phyloP scores from a whole-genome alignment of 805 yeast species.

The Candida khao-thaluensis region DNA sequence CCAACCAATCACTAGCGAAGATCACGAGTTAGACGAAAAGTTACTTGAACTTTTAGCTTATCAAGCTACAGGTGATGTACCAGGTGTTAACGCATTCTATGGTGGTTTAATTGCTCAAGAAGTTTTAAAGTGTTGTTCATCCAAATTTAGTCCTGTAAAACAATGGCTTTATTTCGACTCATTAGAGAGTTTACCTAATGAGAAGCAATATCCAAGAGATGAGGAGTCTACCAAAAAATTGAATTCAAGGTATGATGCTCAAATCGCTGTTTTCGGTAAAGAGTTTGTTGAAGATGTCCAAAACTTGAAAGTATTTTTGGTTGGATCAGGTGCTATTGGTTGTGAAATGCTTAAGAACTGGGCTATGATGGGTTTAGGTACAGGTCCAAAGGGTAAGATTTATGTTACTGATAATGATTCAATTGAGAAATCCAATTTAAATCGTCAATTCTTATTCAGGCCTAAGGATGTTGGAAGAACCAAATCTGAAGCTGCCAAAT shows the following conservation, averaged over 20 bases:
- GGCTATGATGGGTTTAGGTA: constrained; percentile 95
- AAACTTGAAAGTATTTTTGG: constrained; percentile 81
- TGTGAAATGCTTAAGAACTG: constrained; percentile 98
- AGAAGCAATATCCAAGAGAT: constrained; percentile 55
- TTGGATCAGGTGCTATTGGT: constrained; percentile 98
- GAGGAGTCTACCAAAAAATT: constrained; percentile 73
- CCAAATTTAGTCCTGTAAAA: constrained; percentile 90
- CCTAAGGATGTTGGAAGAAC: constrained; percentile 90
- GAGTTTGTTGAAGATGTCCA: constrained; percentile 71
- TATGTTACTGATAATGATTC: constrained; percentile 89
- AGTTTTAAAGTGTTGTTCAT: constrained; percentile 90
- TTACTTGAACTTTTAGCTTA: constrained; percentile 70
- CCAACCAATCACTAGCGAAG: constrained; percentile 55
- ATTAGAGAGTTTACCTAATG: constrained; percentile 79
- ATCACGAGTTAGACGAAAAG: constrained; percentile 55
- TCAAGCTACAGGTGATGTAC: constrained; percentile 90
- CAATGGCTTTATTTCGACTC: constrained; percentile 95
- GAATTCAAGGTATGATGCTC: constrained; percentile 87
- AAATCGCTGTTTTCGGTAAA: constrained; percentile 89
- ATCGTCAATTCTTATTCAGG: constrained; percentile 94
- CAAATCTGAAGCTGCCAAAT: constrained; percentile 88
- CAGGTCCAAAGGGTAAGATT: constrained; percentile 86
- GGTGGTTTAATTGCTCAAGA: constrained; percentile 98
- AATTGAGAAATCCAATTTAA: constrained; percentile 92
- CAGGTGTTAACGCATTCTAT: constrained; percentile 82